These are phyloP conservation scores for Leccinum subfulvum DNA, from an alignment of 1,284 basidiomycete genomes.

Conservation along the genomic window DNA sequence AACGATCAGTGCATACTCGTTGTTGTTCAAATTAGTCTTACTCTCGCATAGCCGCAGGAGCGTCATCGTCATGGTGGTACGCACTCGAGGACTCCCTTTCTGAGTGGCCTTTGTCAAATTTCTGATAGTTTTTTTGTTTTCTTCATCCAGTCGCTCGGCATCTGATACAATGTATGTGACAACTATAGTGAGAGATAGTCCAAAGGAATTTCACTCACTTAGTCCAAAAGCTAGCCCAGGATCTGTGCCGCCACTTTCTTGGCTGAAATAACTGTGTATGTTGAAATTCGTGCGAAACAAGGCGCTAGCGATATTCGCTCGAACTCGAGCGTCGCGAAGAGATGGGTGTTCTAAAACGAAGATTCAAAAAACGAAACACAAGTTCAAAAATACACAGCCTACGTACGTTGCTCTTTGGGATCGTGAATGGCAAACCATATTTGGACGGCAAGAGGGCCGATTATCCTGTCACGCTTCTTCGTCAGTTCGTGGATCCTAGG, in stretches of 20 bases:
- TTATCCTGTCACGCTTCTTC: not conserved
- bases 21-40: not conserved
- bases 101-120: constrained; percentile 10
- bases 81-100: constrained; percentile 11
- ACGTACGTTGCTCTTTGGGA: constrained; percentile 10
- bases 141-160: not conserved
- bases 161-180: constrained; percentile 9
- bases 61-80: constrained; percentile 24
- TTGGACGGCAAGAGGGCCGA: not conserved
- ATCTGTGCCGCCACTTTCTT: not conserved
- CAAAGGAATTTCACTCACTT: constrained; percentile 9
- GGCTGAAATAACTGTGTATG: not conserved
- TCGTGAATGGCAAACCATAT: not conserved
- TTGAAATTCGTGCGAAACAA: constrained; percentile 10
- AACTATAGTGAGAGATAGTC: not conserved
- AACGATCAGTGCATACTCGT: constrained; percentile 2
- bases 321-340: constrained; percentile 6
- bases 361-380: not conserved
- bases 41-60: constrained; percentile 18
- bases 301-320: constrained; percentile 20
- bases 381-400: not conserved
- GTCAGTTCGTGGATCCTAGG: not conserved
- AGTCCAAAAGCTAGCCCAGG: constrained; percentile 23
- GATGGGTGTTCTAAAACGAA: constrained; percentile 9
- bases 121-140: constrained; percentile 10